Conservation (phyloP, 1,139 yeast species). For the Meyerozyma sp. region DNA sequence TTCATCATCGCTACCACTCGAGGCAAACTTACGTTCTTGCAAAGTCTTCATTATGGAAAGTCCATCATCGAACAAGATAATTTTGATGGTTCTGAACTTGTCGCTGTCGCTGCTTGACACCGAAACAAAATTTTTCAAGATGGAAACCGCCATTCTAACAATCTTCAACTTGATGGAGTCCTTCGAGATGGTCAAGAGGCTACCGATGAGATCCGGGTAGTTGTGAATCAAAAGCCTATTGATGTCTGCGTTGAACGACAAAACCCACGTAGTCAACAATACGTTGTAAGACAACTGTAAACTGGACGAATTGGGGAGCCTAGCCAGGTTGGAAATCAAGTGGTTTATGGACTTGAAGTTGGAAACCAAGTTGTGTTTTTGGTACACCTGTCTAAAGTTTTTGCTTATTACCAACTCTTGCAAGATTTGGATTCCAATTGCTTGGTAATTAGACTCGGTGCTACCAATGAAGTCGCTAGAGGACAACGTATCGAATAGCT, state of each 20-base stretch:
- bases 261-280: conserved; percentile 75
- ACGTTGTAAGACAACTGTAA: conserved; percentile 83
- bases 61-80: conserved; percentile 75
- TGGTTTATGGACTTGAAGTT: conserved; percentile 52
- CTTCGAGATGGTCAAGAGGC: conserved; percentile 46
- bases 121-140: conserved; percentile 55
- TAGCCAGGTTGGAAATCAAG: conserved; percentile 28
- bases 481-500: conserved; percentile 40
- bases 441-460: conserved; percentile 50
- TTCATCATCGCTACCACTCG: conserved; percentile 70
- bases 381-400: conserved; percentile 53
- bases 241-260: conserved; percentile 63
- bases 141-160: conserved; percentile 74
- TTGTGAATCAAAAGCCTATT: conserved; percentile 51
- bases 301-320: conserved; percentile 47
- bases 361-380: conserved; percentile 43
- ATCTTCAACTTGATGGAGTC: conserved; percentile 89
- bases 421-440: conserved; percentile 62
- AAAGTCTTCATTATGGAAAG: conserved; percentile 62
- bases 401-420: conserved; percentile 58
- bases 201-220: conserved; percentile 56
- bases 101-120: conserved; percentile 24
- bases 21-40: conserved; percentile 82
- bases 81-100: conserved; percentile 53
- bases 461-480: conserved; percentile 38